phyloP scores from a whole-genome alignment of 1,284 basidiomycete genomes.

The Cutaneotrichosporon cavernicola region DNA sequence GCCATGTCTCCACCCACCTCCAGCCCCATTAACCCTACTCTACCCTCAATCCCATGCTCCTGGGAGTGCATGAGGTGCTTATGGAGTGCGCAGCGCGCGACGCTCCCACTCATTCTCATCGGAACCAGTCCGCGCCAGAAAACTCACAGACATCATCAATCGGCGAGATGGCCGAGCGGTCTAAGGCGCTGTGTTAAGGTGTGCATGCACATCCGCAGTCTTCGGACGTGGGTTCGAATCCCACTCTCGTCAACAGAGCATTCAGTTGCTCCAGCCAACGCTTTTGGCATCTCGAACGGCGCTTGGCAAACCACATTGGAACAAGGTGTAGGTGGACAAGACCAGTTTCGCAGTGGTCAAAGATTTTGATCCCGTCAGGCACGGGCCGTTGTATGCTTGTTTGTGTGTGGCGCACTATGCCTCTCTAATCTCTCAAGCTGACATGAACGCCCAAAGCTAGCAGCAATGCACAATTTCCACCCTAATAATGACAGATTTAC shows the following conservation, averaged over 20 bases:
- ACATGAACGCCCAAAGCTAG: too few relatives aligned
- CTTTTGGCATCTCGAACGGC: too few relatives aligned
- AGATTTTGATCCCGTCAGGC: not conserved
- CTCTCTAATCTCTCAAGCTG: too few relatives aligned
- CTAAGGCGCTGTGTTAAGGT: conserved; percentile 32
- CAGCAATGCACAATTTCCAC: too few relatives aligned
- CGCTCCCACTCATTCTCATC: too few relatives aligned
- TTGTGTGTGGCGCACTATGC: not conserved
- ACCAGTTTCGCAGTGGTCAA: not conserved
- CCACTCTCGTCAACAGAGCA: conserved; percentile 32
- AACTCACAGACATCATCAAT: too few relatives aligned
- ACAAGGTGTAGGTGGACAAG: not conserved
- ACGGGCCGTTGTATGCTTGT: not conserved
- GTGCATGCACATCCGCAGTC: conserved; percentile 25
- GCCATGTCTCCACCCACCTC: too few relatives aligned
- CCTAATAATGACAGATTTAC: not conserved
- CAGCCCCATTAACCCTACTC: too few relatives aligned
- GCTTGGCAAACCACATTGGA: not conserved
- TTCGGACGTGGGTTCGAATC: conserved; percentile 52
- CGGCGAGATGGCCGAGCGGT: conserved; percentile 29
- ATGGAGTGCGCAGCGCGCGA: too few relatives aligned
- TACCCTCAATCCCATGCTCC: too few relatives aligned
- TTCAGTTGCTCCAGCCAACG: not conserved
- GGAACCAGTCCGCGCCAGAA: too few relatives aligned
- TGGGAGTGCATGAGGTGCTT: too few relatives aligned